Conservation (phyloP, 2,329 filamentous ascomycete genomes). For the Chaetomium strumarium region DNA sequence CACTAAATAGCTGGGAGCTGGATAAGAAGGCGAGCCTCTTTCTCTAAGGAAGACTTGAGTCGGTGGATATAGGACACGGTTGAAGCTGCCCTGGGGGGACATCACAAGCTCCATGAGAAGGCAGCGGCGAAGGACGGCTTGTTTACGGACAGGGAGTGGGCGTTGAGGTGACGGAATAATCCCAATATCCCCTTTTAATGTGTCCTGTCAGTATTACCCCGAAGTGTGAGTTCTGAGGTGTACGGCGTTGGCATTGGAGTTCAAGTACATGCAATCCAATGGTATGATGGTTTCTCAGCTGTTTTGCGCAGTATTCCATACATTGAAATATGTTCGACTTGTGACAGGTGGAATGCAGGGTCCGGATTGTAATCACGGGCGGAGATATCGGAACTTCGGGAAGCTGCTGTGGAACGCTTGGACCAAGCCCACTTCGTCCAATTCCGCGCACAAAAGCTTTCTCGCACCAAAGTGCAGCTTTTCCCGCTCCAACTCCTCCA, state of each 20-base stretch:
- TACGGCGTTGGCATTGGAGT: slow-evolving; percentile 5
- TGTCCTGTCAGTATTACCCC: neutral
- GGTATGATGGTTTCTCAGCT: no score
- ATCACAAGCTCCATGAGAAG: neutral
- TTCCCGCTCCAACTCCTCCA: neutral
- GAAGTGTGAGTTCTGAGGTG: neutral
- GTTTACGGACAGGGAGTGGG: neutral
- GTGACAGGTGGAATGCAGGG: no score
- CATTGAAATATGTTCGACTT: no score
- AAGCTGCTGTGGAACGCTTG: neutral
- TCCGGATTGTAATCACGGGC: no score
- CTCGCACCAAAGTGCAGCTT: neutral
- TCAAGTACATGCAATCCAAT: neutral
- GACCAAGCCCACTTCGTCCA: slow-evolving; percentile 3
- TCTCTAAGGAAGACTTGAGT: neutral
- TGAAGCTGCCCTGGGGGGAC: neutral
- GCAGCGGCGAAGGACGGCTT: neutral
- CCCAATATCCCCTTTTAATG: slow-evolving; percentile 15
- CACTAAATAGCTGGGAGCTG: neutral
- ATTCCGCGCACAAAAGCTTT: slow-evolving; percentile 14
- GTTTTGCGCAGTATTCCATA: no score
- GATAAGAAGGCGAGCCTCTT: neutral
- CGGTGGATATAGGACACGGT: neutral
- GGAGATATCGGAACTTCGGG: neutral
- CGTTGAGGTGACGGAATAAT: slow-evolving; percentile 4